Percentiles rank a stretch among this genome's conserved stretches.
Evolutionary conservation across 768 basidiomycete species (phyloP).

Genomic region (Mycena maculata): DNA sequence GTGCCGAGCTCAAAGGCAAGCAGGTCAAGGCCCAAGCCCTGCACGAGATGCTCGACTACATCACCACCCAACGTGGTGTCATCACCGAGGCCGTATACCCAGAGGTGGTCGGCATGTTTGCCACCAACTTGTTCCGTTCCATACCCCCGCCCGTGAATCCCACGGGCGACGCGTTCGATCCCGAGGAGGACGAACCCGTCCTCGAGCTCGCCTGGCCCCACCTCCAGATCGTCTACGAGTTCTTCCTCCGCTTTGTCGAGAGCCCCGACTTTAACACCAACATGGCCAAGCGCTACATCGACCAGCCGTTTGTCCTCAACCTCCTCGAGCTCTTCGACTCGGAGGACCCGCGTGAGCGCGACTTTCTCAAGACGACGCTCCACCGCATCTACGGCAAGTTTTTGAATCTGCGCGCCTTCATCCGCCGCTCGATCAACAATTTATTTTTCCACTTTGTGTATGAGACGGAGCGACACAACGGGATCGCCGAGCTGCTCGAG

Average conservation of each 20-base stretch:
- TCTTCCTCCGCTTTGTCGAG: constrained; percentile 99
- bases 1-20: constrained; percentile 94
- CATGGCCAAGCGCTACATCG: constrained; percentile 96
- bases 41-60: constrained; percentile 99
- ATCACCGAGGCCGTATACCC: constrained; percentile 98
- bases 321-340: constrained; percentile 98
- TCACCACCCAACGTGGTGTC: constrained; percentile 94
- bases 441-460: constrained; percentile 99
- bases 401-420: constrained; percentile 97
- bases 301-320: constrained; percentile 94
- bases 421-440: constrained; percentile 98
- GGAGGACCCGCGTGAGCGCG: constrained; percentile 98
- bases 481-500: constrained; percentile 97
- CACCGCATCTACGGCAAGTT: constrained; percentile 99
- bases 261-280: constrained; percentile 98
- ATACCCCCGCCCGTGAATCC: constrained; percentile 99
- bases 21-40: constrained; percentile 98
- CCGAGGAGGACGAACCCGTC: constrained; percentile 99
- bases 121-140: constrained; percentile 97
- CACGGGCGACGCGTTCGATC: constrained; percentile 97
- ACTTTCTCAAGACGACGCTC: constrained; percentile 98
- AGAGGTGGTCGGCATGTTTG: constrained; percentile 99
- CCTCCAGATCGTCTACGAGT: constrained; percentile 99
- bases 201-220: constrained; percentile 99
- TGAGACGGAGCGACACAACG: constrained; percentile 98